Evolutionary conservation across 192 early-diverging fungal genomes (phyloP), one percentile per base, ranked within the genome.

Genomic region (Gigaspora rosea): DNA sequence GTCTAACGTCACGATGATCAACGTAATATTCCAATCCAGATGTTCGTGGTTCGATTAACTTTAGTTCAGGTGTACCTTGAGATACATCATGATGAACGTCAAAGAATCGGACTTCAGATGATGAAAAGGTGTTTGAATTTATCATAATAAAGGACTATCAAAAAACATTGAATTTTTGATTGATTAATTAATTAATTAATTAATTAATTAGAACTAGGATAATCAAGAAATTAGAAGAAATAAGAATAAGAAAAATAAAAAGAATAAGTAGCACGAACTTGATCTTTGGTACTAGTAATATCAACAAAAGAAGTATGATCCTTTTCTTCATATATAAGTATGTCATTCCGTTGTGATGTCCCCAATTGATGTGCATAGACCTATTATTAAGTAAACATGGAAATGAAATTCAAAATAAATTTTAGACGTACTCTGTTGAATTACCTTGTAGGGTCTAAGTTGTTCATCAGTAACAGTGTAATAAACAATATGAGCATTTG

Each of bases 231-330:
- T 20, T 35, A 46, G 57, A n/a, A 50, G 57, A 15, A 32, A 10
- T 72, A 62, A 41, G 10, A 47, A 66, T 9, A 36, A n/a, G 4
- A 66, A 18, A 4, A 66, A 47, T 15, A 41, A 41, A 4, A 66
- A 56, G 12, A 56, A 56, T 15, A 56, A 15, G 5, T 56, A 56
- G 4, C 4, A 56, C 18, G 72, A 76, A 82, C 84, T 68, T 85
- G 86, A 80, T 94, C 93, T 77, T 92, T 94, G 62, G 93, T 90
- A 16, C 86, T 83, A 12, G 90, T 89, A 50, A 94, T 89, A 82
- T 94, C 93, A 12, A 94, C 86, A 88, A 94, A 92, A 49, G 87
- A 87, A 35, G 90, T 86, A 50, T 88, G 83, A 47, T 92, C 85
- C 8, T 75, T 67, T 67, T 94, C 93, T 63, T 87, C 85, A 81